These are phyloP conservation scores for Monosporascus sp. DNA, from an alignment of 2,329 filamentous ascomycete species.

Conservation along the genomic window DNA sequence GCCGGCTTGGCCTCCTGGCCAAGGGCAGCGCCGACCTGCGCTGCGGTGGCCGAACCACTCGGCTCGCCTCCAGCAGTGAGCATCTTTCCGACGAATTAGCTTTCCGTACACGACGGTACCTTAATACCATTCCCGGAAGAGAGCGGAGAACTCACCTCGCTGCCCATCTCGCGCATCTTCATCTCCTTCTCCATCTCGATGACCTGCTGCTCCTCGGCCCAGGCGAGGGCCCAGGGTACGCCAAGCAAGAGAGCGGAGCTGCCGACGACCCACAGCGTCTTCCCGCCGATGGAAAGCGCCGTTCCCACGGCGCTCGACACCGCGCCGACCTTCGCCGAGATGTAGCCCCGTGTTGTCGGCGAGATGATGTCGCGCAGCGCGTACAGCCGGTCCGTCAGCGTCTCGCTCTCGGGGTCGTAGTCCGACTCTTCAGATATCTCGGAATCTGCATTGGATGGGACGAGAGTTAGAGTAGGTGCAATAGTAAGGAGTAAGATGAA, in stretches of 20 bases:
- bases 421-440: constrained; percentile 79
- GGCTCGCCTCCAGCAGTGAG: constrained; percentile 42
- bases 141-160: constrained; percentile 44
- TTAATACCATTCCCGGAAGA: neutral
- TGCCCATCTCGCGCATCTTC: constrained; percentile 87
- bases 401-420: constrained; percentile 53
- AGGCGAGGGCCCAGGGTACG: constrained; percentile 88
- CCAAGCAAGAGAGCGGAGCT: constrained; percentile 85
- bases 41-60: constrained; percentile 35
- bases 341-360: constrained; percentile 62
- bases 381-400: constrained; percentile 62
- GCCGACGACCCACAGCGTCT: constrained; percentile 84
- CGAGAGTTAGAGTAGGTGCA: constrained; percentile 1
- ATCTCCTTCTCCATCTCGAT: constrained; percentile 97
- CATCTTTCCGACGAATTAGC: constrained; percentile 26
- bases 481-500: neutral
- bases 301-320: constrained; percentile 53
- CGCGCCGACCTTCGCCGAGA: constrained; percentile 54
- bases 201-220: constrained; percentile 93
- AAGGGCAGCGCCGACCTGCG: constrained; percentile 45
- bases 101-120: neutral
- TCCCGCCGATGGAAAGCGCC: constrained; percentile 68
- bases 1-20: constrained; percentile 44
- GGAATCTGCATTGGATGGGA: constrained; percentile 50
- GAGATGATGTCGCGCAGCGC: constrained; percentile 74